Evolutionary conservation across 352 stramenopile genomes (phyloP), one percentile per base, ranked within the genome.

Genomic region (Peronospora belbahrii): DNA sequence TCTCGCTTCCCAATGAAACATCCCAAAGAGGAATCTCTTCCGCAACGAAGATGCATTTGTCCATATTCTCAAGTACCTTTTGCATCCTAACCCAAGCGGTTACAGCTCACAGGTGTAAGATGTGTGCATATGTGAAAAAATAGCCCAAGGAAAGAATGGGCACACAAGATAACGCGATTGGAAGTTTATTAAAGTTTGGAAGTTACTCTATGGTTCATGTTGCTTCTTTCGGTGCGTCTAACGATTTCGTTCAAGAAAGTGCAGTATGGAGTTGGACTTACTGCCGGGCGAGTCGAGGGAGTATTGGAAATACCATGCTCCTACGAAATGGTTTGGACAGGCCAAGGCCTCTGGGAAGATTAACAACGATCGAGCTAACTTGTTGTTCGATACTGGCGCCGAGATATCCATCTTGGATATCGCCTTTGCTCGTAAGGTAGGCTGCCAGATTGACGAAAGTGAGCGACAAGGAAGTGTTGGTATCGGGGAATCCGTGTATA

Each of bases 381-480:
- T 65, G 9, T 31, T 71, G 11, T 42, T 65, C 18, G 56, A 71
- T 20, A 60, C 53, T n/a, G 37, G 47, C 17, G 47, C 42, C 42
- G 32, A 40, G n/a, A n/a, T 56, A 34, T 62, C 37, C 41, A 56
- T 62, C 4, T 2, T 62, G 3, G 42, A 56, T 23, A 46, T 39
- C 24, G 31, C 53, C 46, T 50, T 62, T 55, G 44, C 52, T 50
- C 52, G 39, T 50, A 44, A 54, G 44, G 38, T 48, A 27, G 33
- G 44, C 7, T 52, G 42, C 54, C 33, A 33, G 9, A 38, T 38
- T 22, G 32, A 38, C 15, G 14, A 38, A 38, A n/a, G 7, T 6
- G n/a, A 20, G 23, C 1, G 32, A 17, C 30, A 35, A 17, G 11
- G 17, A 7, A 18, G 30, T 15, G 17, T 35, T 35, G 30, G 14